Conservation (phyloP, 2,329 filamentous ascomycete species). For the Fusarium haematococcum region DNA sequence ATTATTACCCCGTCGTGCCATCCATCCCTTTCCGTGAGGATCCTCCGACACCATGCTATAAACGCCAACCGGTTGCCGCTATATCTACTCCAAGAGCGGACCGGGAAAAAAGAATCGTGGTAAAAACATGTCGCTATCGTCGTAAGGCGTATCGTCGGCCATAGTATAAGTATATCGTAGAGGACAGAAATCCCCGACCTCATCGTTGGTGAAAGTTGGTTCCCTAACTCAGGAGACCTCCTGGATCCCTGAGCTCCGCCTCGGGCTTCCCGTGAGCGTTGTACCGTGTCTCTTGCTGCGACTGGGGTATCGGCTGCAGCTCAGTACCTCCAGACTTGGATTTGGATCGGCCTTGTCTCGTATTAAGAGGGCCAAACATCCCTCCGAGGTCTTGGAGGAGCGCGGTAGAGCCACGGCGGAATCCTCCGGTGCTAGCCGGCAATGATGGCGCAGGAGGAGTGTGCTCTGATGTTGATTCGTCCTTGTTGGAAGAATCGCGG, state of each 20-base stretch:
- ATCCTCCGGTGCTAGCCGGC: conserved; percentile 57
- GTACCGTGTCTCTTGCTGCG: conserved; percentile 50
- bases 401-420: conserved; percentile 66
- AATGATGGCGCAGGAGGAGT: conserved; percentile 57
- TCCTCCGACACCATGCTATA: conserved; percentile 9
- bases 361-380: conserved; percentile 58
- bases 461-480: conserved; percentile 53
- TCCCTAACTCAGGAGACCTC: conserved; percentile 53
- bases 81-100: conserved; percentile 17
- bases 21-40: conserved; percentile 2
- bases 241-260: conserved; percentile 53
- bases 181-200: background rate
- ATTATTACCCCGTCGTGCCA: conserved; percentile 23
- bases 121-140: conserved; percentile 24
- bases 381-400: conserved; percentile 70
- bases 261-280: conserved; percentile 47
- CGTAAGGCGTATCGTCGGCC: conserved; percentile 31
- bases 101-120: conserved; percentile 5
- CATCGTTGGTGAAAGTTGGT: background rate
- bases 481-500: conserved; percentile 52
- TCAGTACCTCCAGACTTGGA: conserved; percentile 54
- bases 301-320: conserved; percentile 60
- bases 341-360: conserved; percentile 47
- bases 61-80: conserved; percentile 32
- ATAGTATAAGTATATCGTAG: conserved; percentile 27